Base-by-base conservation (phyloP, 2,329 filamentous ascomycete species). In the Plenodomus tracheiphilus region DNA sequence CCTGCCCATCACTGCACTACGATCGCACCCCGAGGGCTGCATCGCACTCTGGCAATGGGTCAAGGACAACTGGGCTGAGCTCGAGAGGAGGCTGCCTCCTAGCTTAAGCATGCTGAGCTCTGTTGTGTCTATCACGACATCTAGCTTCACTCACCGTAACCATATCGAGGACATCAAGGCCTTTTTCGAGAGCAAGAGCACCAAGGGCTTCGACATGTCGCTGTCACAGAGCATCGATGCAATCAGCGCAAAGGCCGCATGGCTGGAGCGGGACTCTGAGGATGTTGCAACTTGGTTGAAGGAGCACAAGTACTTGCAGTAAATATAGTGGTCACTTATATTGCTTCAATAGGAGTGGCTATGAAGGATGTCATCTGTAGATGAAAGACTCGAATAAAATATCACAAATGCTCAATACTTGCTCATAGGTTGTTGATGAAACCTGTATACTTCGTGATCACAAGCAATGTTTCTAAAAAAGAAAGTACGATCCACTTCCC, bases 161-260 rank as follows among this genome's bases (percentile, higher is more conserved):
- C 91, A 96, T 74, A 78, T 93, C 49, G 81, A 85, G 54, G 82
- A 86, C 52, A 85, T 97, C 19, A 81, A 93, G 72, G 77, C 79
- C 4, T 97, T 97, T 81, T 97, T 97, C 69, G 79, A 79, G 28
- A 78, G 81, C 56, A 91, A 89, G 78, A 90, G 89, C 70, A 95
- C 87, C 52, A 96, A 89, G 78, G 85, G 91, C 37, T 97, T 91
- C 66, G 90, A 96, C 67, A 86, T 92, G 70, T 86, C 89, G 41
- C 78, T 97, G 49, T 90, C 91, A n/a, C 93, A 97, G 79, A 93
- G 88, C 71, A 81, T 88, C 60, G 93, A 97, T 71, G 81, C 86
- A 3, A 87, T 97, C 64, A 83, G 84, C 53, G 91, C 91, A 46
- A 97, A 96, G 83, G 81, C 87, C 62, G 82, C 85, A 51, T 96